Conservation (phyloP, 2,329 filamentous ascomycete species). For the Exophiala sp. region DNA sequence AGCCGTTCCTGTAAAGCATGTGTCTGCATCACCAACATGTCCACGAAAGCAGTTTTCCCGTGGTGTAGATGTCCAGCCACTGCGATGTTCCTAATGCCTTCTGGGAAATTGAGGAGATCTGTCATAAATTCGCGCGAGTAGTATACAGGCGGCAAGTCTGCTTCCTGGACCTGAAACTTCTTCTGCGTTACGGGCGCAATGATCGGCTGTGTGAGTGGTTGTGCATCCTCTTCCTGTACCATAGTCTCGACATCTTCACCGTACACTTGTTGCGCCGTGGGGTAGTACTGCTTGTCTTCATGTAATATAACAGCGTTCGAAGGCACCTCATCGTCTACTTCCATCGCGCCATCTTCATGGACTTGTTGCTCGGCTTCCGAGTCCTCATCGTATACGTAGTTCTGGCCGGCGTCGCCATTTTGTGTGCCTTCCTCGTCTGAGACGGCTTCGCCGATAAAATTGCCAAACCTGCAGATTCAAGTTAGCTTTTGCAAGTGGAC, state of each 20-base stretch:
- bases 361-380: conserved; percentile 60
- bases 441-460: conserved; percentile 93
- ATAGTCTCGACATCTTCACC: conserved; percentile 90
- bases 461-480: conserved; percentile 70
- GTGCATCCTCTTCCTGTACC: conserved; percentile 95
- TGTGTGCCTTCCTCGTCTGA: conserved; percentile 83
- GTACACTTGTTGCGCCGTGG: conserved; percentile 94
- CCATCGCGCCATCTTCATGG: conserved; percentile 76
- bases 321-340: conserved; percentile 83
- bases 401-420: conserved; percentile 71
- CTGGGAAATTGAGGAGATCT: conserved; percentile 92
- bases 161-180: conserved; percentile 92
- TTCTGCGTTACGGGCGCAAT: conserved; percentile 90
- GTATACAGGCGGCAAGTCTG: conserved; percentile 80
- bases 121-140: conserved; percentile 91
- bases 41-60: conserved; percentile 96
- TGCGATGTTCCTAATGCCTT: conserved; percentile 89
- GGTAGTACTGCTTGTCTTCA: conserved; percentile 99
- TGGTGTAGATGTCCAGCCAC: conserved; percentile 92
- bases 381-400: conserved; percentile 74
- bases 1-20: conserved; percentile 78
- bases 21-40: conserved; percentile 95
- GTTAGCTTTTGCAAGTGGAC: neutral
- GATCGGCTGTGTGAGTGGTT: conserved; percentile 87
- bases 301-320: conserved; percentile 97